Conservation (phyloP, 805 yeast species). For the Henningerozyma blattae region DNA sequence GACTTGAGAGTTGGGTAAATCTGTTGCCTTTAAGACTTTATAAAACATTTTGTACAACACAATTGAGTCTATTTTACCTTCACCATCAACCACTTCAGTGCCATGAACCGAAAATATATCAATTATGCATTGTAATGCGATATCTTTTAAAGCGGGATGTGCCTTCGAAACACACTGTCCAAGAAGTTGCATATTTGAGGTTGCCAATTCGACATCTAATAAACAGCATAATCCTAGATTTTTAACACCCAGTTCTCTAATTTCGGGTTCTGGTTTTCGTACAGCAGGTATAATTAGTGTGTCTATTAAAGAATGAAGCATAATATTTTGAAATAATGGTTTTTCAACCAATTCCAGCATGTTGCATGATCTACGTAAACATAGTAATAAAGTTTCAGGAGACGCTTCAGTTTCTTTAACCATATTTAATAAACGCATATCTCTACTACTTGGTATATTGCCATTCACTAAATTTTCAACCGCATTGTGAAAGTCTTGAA, state of each 20-base stretch:
- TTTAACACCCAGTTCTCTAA: conserved; percentile 53
- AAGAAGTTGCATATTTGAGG: conserved; percentile 49
- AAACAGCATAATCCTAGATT: conserved; percentile 76
- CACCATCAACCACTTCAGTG: conserved; percentile 48
- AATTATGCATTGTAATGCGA: conserved; percentile 57
- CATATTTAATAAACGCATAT: conserved; percentile 8
- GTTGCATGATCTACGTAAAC: conserved; percentile 56
- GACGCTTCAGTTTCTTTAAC: conserved; percentile 25
- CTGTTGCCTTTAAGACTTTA: conserved; percentile 45
- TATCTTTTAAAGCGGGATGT: conserved; percentile 46
- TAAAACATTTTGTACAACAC: conserved; percentile 61
- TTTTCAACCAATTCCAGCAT: conserved; percentile 57
- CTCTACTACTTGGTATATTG: conserved; percentile 8
- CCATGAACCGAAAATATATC: conserved; percentile 78
- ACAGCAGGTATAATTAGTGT: conserved; percentile 75
- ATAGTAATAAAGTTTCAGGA: conserved; percentile 40
- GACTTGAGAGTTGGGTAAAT: conserved; percentile 58
- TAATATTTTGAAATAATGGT: conserved; percentile 50
- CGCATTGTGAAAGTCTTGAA: conserved; percentile 38
- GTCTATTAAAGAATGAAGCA: conserved; percentile 57
- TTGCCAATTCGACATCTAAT: conserved; percentile 53
- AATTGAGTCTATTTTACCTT: conserved; percentile 49
- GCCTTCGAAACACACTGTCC: conserved; percentile 62
- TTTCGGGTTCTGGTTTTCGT: conserved; percentile 39
- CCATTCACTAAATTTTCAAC: conserved; percentile 27